These are phyloP conservation scores for Pleurotus ostreatus DNA, from an alignment of 768 basidiomycete genomes.

Conservation along the genomic window DNA sequence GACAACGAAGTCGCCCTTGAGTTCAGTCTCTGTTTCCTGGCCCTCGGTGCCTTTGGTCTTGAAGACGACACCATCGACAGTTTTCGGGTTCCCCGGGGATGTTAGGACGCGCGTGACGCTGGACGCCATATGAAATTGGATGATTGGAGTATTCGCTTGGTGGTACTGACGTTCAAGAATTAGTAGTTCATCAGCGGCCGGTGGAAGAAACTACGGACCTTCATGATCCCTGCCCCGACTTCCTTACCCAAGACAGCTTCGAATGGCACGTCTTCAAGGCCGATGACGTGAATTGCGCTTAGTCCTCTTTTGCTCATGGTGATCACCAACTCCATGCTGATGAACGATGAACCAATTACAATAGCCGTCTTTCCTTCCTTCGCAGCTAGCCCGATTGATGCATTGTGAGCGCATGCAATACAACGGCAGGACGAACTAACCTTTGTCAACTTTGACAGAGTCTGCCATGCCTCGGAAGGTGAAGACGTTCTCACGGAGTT, in stretches of 20 bases:
- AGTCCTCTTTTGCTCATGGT: conserved; percentile 71
- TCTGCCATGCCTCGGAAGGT: conserved; percentile 71
- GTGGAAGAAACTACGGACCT: conserved; percentile 37
- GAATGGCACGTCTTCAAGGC: conserved; percentile 79
- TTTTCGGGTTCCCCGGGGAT: conserved; percentile 43
- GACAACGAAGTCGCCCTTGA: conserved; percentile 74
- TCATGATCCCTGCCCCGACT: conserved; percentile 72
- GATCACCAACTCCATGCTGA: conserved; percentile 88
- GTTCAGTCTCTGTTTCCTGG: conserved; percentile 25
- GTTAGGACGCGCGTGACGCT: conserved; percentile 66
- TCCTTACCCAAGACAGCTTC: conserved; percentile 77
- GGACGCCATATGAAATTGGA: conserved; percentile 78
- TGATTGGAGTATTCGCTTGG: conserved; percentile 49
- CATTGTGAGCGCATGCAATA: conserved; percentile 1
- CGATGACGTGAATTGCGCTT: conserved; percentile 79
- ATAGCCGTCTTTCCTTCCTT: conserved; percentile 75
- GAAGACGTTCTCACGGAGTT: conserved; percentile 70
- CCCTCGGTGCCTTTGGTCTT: conserved; percentile 31
- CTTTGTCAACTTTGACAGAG: conserved; percentile 66
- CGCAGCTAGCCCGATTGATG: conserved; percentile 34
- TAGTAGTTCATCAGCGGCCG: background rate
- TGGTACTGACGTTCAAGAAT: conserved; percentile 48
- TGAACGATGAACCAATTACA: conserved; percentile 87
- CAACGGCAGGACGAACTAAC: conserved; percentile 28
- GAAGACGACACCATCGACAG: conserved; percentile 64